These are phyloP conservation scores for Dunaliella sp. DNA, from an alignment of 139 green algal species.

Conservation along the genomic window DNA sequence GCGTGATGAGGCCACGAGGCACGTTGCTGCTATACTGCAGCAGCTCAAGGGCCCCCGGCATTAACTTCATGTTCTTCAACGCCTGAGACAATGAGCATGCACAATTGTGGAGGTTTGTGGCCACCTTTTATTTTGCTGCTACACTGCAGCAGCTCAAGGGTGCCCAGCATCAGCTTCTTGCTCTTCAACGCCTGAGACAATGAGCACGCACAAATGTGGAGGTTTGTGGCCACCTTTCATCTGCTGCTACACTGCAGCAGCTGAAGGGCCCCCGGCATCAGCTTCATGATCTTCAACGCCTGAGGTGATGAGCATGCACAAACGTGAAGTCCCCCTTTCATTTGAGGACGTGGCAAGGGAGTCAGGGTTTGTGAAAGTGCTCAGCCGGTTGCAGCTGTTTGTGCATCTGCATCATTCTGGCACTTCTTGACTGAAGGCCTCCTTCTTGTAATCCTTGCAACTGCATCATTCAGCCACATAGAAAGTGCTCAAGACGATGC, in stretches of 20 bases:
- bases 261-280: conserved; percentile 68
- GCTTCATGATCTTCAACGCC: conserved; percentile 66
- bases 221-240: conserved; percentile 50
- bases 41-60: conserved; percentile 55
- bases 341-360: no score
- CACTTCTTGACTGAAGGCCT: no score
- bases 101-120: no score
- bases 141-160: conserved; percentile 2
- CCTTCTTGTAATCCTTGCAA: no score
- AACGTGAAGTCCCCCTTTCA: conserved; percentile 44
- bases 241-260: neutral
- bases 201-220: no score
- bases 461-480: no score
- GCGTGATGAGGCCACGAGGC: conserved; percentile 63
- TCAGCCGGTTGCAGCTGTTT: no score
- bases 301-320: no score
- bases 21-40: neutral
- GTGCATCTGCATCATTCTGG: no score
- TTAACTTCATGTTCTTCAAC: conserved; percentile 68
- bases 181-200: conserved; percentile 58
- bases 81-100: no score
- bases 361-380: no score
- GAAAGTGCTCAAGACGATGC: no score
- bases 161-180: conserved; percentile 79
- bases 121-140: conserved; percentile 27